Evolutionary conservation across 164 flowering plant species (phyloP), one percentile per base, ranked within the genome.

Genomic region (Houttuynia cordata): DNA sequence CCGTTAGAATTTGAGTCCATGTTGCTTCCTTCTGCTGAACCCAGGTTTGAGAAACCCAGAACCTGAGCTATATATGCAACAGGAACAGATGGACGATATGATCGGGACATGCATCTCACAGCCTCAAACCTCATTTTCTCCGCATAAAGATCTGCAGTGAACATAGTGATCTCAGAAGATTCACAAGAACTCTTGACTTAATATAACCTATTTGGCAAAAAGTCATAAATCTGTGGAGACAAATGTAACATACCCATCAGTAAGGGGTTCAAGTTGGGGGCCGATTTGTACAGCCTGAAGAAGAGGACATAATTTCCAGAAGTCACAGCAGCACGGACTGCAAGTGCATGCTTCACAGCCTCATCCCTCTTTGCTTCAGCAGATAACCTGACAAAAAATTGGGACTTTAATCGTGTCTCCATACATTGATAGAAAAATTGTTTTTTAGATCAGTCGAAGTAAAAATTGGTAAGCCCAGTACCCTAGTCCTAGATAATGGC

Each of bases 91-190:
- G 99, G 99, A 18, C 97, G 97, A 72, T 91, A 90, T 8, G 97
- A 80, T 62, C 92, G 86, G 66, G 89, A 76, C 77, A 93, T 90
- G 76, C 96, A 93, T 70, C 60, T 86, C 61, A 88, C 81, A 62
- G 97, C 99, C 56, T 81, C 82, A 71, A 73, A 93, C 9, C 97
- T 87, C 83, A 90, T 90, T 79, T 86, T 93, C 71, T 93, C 99
- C 47, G 83, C 86, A 71, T 79, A 85, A 57, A 86, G 85, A 79
- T 90, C 99, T 90, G 83, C 76, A 77, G 0, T 23, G 34, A 24
- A 55, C 4, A 4, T 23, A 57, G 10, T 9, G 60, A 56, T 55
- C 18, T 41, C 47, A 12, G 17, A 17, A 45, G 49, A 45, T 45
- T 45, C 49, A 8, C 0, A 10, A 45, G 1, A 45, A 7, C 14